These are phyloP conservation scores for Tephrocybe sp. DNA, from an alignment of 768 basidiomycete genomes.

Conservation along the genomic window DNA sequence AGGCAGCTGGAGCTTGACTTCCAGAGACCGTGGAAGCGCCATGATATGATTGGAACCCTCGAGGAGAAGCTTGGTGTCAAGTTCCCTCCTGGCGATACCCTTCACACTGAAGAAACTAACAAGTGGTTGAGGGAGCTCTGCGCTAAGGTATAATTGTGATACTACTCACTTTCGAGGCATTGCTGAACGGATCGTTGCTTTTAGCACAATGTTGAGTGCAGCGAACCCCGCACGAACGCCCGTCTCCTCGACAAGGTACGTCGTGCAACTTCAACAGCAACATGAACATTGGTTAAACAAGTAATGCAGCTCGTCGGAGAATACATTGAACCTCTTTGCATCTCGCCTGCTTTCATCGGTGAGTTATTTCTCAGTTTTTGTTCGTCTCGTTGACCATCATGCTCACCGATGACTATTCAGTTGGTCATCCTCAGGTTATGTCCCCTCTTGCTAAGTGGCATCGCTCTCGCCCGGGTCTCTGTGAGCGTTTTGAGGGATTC, in stretches of 20 bases:
- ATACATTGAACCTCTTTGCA: conserved; percentile 94
- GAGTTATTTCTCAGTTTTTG: conserved; percentile 18
- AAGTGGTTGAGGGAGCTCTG: conserved; percentile 83
- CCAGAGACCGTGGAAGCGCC: conserved; percentile 93
- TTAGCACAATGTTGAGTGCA: conserved; percentile 94
- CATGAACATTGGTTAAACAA: neutral
- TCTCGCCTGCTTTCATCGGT: conserved; percentile 96
- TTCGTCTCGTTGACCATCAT: neutral
- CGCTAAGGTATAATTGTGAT: conserved; percentile 61
- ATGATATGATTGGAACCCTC: conserved; percentile 95
- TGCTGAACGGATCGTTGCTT: neutral
- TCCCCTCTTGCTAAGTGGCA: conserved; percentile 99
- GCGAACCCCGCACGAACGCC: conserved; percentile 92
- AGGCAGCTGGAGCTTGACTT: conserved; percentile 80
- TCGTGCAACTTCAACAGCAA: neutral
- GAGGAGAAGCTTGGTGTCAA: conserved; percentile 90
- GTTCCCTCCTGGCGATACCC: conserved; percentile 90
- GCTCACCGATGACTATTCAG: conserved; percentile 33
- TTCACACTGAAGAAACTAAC: conserved; percentile 87
- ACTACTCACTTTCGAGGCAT: neutral
- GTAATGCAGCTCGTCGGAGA: conserved; percentile 86
- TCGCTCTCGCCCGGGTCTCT: conserved; percentile 92
- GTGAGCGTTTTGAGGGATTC: conserved; percentile 98
- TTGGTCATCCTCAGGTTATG: conserved; percentile 99
- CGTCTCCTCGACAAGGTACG: conserved; percentile 90